phyloP scores from a whole-genome alignment of 495 filamentous ascomycete genomes.

The Chaetomium cochliodes region DNA sequence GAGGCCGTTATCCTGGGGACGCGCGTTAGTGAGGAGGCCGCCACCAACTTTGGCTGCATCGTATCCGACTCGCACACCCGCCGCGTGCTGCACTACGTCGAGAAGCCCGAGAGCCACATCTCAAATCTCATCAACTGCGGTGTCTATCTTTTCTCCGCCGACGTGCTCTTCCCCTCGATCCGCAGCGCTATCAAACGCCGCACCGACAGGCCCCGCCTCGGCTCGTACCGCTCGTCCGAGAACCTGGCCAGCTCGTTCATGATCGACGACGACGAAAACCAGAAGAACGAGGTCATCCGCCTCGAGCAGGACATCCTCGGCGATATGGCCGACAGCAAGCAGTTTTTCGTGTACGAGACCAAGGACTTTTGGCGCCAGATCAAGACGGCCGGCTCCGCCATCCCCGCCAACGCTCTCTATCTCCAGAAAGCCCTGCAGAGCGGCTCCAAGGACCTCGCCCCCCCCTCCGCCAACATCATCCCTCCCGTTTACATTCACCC shows the following conservation, averaged over 20 bases:
- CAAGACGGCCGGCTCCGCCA: conserved; percentile 96
- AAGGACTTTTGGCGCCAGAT: conserved; percentile 99
- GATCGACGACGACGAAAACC: conserved; percentile 68
- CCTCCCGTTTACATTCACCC: conserved; percentile 97
- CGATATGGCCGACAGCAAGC: conserved; percentile 93
- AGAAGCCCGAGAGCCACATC: conserved; percentile 98
- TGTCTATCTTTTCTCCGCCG: conserved; percentile 94
- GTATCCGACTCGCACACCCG: conserved; percentile 93
- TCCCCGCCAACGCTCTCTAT: conserved; percentile 96
- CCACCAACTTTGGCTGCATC: conserved; percentile 96
- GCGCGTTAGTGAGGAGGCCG: conserved; percentile 84
- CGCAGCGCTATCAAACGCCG: conserved; percentile 94
- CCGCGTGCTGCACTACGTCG: conserved; percentile 97
- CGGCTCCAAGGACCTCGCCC: conserved; percentile 75
- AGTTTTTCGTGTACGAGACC: conserved; percentile 98
- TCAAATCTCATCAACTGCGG: conserved; percentile 99
- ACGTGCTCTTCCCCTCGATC: conserved; percentile 95
- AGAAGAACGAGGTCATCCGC: conserved; percentile 84
- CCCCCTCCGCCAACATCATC: conserved; percentile 85
- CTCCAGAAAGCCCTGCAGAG: conserved; percentile 90
- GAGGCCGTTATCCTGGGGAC: conserved; percentile 98
- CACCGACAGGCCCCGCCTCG: conserved; percentile 83
- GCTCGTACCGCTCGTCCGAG: conserved; percentile 93
- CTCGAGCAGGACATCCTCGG: conserved; percentile 97
- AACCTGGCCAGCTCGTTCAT: conserved; percentile 82